Percentiles rank a stretch among this genome's conserved stretches.
Conservation (phyloP, 345 rosid species). For the Gynandropsis gynandra region DNA sequence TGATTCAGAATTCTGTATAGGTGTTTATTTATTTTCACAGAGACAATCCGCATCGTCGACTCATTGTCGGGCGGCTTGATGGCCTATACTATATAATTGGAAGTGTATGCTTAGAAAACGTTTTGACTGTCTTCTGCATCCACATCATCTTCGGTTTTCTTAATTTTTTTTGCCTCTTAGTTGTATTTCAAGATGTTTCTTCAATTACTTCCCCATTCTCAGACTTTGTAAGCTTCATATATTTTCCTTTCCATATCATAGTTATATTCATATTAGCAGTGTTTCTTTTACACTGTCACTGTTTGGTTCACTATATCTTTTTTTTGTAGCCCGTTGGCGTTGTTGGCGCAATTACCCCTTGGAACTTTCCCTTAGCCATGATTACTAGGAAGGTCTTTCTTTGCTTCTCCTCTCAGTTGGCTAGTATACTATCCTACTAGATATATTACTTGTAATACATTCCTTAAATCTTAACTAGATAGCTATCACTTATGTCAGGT, state of each 20-base stretch:
- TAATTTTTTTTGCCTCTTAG: neutral
- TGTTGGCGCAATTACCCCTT: conserved; percentile 90
- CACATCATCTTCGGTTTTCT: conserved; percentile 1
- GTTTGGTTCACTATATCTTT: conserved; percentile 18
- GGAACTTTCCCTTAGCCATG: conserved; percentile 99
- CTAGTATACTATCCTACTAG: conserved; percentile 8
- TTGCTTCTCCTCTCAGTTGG: conserved; percentile 3
- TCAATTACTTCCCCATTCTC: conserved; percentile 9
- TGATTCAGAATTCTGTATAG: conserved; percentile 4
- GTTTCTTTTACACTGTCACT: conserved; percentile 1
- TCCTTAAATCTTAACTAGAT: conserved; percentile 18
- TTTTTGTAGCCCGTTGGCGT: conserved; percentile 86
- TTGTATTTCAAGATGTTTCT: neutral
- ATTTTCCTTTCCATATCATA: neutral
- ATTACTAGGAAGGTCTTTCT: conserved; percentile 80
- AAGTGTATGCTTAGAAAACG: neutral
- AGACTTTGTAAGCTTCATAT: neutral
- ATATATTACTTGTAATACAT: too few species aligned
- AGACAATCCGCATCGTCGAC: conserved; percentile 8
- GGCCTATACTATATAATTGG: neutral
- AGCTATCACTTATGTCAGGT: conserved; percentile 42
- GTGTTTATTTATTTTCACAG: neutral
- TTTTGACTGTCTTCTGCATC: conserved; percentile 7
- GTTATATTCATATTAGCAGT: neutral
- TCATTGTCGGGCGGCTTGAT: neutral